Conservation (phyloP, 768 basidiomycete species). For the Hericium alpestre region DNA sequence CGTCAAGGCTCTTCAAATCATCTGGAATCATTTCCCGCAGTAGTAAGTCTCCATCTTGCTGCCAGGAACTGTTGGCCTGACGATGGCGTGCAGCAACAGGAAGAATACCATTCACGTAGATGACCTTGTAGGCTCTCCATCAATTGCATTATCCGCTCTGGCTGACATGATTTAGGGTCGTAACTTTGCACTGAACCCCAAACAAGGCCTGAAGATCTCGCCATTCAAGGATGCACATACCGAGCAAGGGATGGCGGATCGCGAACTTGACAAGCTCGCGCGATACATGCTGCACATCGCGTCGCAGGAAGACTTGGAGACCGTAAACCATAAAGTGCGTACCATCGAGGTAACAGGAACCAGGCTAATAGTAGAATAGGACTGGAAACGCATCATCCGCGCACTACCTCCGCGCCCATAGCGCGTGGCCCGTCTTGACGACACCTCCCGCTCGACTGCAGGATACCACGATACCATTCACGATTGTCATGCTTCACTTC, state of each 20-base stretch:
- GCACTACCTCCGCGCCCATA: constrained; percentile 11
- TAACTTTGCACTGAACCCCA: constrained; percentile 83
- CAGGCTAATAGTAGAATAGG: constrained; percentile 12
- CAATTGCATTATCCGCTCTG: background rate
- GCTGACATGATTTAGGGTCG: constrained; percentile 24
- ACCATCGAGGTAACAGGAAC: background rate
- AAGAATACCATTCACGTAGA: constrained; percentile 82
- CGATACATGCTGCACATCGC: constrained; percentile 60
- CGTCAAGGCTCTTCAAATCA: constrained; percentile 74
- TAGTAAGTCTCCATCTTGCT: constrained; percentile 35
- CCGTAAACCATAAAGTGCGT: constrained; percentile 53
- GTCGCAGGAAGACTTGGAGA: constrained; percentile 47
- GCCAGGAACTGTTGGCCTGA: background rate
- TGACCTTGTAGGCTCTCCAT: constrained; percentile 47
- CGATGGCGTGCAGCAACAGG: constrained; percentile 33
- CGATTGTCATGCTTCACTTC: background rate
- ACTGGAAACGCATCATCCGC: constrained; percentile 24
- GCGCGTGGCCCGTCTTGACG: background rate
- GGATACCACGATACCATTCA: background rate
- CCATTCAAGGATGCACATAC: constrained; percentile 76
- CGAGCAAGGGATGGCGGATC: constrained; percentile 48
- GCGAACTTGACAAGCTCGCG: constrained; percentile 56
- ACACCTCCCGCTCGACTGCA: background rate
- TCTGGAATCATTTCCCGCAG: constrained; percentile 81
- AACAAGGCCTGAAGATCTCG: constrained; percentile 72